These are phyloP conservation scores for Pythium folliculosum DNA, from an alignment of 352 stramenopile species.

Conservation along the genomic window DNA sequence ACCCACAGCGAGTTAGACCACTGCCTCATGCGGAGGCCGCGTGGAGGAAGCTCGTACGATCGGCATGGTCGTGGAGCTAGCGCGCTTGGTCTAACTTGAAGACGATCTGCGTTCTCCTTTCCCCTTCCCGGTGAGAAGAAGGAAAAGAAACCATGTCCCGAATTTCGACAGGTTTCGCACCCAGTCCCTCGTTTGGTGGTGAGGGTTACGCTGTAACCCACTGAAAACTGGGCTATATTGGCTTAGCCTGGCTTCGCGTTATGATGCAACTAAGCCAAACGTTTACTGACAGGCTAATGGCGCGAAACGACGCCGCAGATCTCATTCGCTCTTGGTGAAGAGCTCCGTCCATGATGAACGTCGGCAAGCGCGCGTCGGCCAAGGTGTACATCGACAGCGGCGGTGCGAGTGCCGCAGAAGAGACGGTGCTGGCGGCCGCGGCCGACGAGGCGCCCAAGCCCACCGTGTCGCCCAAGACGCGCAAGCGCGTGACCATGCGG, in stretches of 20 bases:
- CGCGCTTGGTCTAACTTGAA: slow-evolving; percentile 14
- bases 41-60: slow-evolving; percentile 33
- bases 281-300: not conserved
- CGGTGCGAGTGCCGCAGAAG: not conserved
- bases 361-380: slow-evolving; percentile 26
- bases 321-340: not conserved
- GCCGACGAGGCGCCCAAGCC: not conserved
- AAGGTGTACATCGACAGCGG: slow-evolving; percentile 34
- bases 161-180: not conserved
- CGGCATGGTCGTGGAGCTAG: slow-evolving; percentile 32
- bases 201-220: not conserved
- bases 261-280: not conserved
- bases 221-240: no score
- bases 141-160: not conserved
- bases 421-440: not conserved
- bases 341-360: slow-evolving; percentile 11
- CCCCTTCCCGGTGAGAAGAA: not conserved
- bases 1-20: not conserved
- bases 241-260: not conserved
- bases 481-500: slow-evolving; percentile 13
- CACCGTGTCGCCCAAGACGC: slow-evolving; percentile 6
- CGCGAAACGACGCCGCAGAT: not conserved
- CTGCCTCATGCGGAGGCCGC: not conserved
- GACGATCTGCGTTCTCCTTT: slow-evolving; percentile 5
- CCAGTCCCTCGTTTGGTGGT: slow-evolving; percentile 1